Base-by-base conservation (phyloP, 805 yeast species). In the Saccharomycopsis sp. region DNA sequence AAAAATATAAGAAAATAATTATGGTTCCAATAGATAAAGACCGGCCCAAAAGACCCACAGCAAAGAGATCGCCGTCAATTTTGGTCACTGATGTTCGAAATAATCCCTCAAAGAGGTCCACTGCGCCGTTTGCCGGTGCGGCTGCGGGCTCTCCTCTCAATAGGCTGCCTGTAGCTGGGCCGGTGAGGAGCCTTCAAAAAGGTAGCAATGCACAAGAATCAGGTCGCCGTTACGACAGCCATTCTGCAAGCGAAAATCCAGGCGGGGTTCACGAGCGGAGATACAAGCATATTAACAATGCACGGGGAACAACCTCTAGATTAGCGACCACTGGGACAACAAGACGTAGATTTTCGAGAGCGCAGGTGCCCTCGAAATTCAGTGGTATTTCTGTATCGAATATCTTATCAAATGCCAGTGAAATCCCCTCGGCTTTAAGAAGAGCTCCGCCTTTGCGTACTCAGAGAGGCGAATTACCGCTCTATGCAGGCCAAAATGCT, bases 41-140 rank as follows among this genome's bases (percentile, higher is more conserved):
- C 5, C 49, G 22, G 12, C 22, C 22, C 3, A 44, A 44, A 44
- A 68, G 78, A 58, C 85, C 87, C 2, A 84, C 88, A 3, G 89
- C 96, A 14, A 89, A 88, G 66, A 74, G 97, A 65, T 89, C 97
- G 34, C 97, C 98, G 9, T 89, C 97, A 1, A 92, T 92, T 67
- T 77, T 92, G 58, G 98, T 92, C 44, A 93, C 98, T 0, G 98
- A 92, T 72, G 83, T 89, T 1, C 77, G 98, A 61, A 78, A 51
- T 29, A 52, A 83, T 61, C 70, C 80, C 3, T 78, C 80, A 24
- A 73, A 78, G n/a, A 69, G 85, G 54, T 62, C 65, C 35, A 70
- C 74, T 58, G 94, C 93, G 0, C 96, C 94, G 1, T 89, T 84
- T 77, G 94, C 94, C 0, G 92, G 93, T 8, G 75, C 74, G 61